Evolutionary conservation across 768 basidiomycete species (phyloP).

Genomic region (Coprinopsis sp.): DNA sequence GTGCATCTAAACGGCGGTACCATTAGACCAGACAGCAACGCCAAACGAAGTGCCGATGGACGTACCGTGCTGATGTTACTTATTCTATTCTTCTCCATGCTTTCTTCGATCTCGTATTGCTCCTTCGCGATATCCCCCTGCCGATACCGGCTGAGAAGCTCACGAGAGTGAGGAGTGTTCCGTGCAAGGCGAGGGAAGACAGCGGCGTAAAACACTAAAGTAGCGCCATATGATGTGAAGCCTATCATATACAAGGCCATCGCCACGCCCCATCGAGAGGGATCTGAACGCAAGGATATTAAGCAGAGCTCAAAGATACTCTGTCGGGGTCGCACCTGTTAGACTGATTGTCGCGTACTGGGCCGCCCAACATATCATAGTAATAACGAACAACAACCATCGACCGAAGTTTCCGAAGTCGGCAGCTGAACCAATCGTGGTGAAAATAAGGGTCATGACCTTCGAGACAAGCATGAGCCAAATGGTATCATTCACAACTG

Average conservation of each 20-base stretch:
- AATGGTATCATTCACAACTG: not conserved
- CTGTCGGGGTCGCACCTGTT: conserved; percentile 45
- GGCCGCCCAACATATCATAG: conserved; percentile 73
- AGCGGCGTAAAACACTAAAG: conserved; percentile 77
- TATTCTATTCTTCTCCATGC: conserved; percentile 78
- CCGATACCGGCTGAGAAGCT: conserved; percentile 51
- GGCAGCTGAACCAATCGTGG: conserved; percentile 69
- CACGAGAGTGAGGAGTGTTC: conserved; percentile 62
- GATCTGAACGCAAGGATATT: conserved; percentile 32
- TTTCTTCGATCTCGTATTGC: conserved; percentile 70
- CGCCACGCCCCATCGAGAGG: conserved; percentile 65
- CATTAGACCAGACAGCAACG: not conserved
- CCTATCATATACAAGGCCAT: conserved; percentile 80
- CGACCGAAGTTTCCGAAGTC: conserved; percentile 75
- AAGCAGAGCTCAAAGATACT: not conserved
- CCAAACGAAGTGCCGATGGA: not conserved
- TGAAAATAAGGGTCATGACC: conserved; percentile 80
- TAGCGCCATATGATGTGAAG: conserved; percentile 76
- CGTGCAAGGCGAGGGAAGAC: conserved; percentile 77
- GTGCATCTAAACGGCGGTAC: conserved; percentile 44
- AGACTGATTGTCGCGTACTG: conserved; percentile 76
- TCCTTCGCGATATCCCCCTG: conserved; percentile 54
- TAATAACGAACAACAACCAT: conserved; percentile 70
- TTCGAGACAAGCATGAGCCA: conserved; percentile 15
- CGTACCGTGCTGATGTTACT: conserved; percentile 79